Percentiles rank a stretch among this genome's conserved stretches.
These are phyloP conservation scores for Marasmius tenuissimus DNA, from an alignment of 1,284 basidiomycete genomes.

Conservation along the genomic window DNA sequence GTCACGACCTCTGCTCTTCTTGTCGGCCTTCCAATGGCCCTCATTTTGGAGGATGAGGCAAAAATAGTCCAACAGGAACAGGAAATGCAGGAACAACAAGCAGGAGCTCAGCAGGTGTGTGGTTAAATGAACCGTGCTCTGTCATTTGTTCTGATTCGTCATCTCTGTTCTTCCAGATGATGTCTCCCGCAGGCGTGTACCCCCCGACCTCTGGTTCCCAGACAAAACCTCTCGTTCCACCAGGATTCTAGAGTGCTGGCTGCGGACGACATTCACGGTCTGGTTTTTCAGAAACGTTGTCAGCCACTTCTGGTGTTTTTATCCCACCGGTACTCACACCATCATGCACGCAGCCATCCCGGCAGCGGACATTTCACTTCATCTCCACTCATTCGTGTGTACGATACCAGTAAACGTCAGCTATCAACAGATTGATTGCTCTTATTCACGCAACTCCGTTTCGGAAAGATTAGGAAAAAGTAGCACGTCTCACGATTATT, in stretches of 20 bases:
- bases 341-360: neutral
- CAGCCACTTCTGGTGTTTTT: neutral
- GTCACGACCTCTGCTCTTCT: conserved; percentile 92
- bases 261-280: neutral
- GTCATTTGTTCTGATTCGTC: conserved; percentile 15
- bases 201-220: conserved; percentile 44
- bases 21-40: conserved; percentile 89
- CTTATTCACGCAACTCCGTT: neutral
- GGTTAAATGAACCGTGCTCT: conserved; percentile 1
- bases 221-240: conserved; percentile 71
- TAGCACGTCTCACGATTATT: neutral
- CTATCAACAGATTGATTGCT: neutral
- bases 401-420: neutral
- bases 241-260: conserved; percentile 56
- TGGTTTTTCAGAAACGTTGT: neutral
- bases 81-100: conserved; percentile 91
- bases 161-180: conserved; percentile 49
- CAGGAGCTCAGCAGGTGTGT: conserved; percentile 86
- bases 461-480: neutral
- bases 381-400: conserved; percentile 5
- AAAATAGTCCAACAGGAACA: conserved; percentile 94
- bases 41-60: conserved; percentile 94
- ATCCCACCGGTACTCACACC: neutral
- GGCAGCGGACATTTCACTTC: neutral
- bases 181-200: conserved; percentile 55